Percentiles rank a stretch among this genome's conserved stretches.
These are phyloP conservation scores for Aspergillaceae sp. DNA, from an alignment of 2,329 filamentous ascomycete genomes.

Conservation along the genomic window DNA sequence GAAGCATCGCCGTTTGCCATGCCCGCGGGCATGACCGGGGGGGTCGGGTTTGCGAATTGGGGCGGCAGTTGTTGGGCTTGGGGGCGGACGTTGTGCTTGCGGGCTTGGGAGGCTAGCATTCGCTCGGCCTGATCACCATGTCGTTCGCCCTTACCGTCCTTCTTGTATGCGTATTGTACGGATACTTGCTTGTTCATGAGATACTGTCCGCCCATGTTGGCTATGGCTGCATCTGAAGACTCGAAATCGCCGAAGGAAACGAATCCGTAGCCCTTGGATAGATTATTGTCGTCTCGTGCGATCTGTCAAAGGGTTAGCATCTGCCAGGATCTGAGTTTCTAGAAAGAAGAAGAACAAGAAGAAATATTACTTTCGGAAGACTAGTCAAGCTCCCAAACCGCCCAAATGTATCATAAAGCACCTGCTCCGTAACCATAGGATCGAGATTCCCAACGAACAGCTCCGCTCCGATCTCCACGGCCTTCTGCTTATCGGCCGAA, in stretches of 20 bases:
- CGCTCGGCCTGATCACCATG: slow-evolving; percentile 92
- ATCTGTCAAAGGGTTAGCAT: slow-evolving; percentile 36
- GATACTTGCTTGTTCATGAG: slow-evolving; percentile 94
- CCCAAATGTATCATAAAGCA: slow-evolving; percentile 89
- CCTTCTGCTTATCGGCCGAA: slow-evolving; percentile 86
- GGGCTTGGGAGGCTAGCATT: slow-evolving; percentile 81
- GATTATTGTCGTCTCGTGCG: slow-evolving; percentile 76
- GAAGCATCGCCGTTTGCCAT: slow-evolving; percentile 37
- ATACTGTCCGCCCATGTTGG: slow-evolving; percentile 92
- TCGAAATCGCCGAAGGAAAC: slow-evolving; percentile 91
- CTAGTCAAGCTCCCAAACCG: slow-evolving; percentile 80
- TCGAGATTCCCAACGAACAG: slow-evolving; percentile 96
- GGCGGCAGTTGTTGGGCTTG: slow-evolving; percentile 68
- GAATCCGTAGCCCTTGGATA: slow-evolving; percentile 94
- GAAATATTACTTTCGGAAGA: slow-evolving; percentile 63
- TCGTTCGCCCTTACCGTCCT: slow-evolving; percentile 92
- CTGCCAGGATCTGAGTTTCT: slow-evolving; percentile 1
- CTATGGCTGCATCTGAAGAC: slow-evolving; percentile 80
- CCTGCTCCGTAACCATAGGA: slow-evolving; percentile 87
- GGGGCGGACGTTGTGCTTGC: slow-evolving; percentile 85
- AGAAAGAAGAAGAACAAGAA: not conserved
- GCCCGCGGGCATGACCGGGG: slow-evolving; percentile 36
- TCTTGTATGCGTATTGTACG: slow-evolving; percentile 98
- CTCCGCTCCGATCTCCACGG: slow-evolving; percentile 88
- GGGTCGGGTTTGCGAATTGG: slow-evolving; percentile 52